These are phyloP conservation scores for Sapria himalayana DNA, from an alignment of 345 rosid genomes.

Conservation along the genomic window DNA sequence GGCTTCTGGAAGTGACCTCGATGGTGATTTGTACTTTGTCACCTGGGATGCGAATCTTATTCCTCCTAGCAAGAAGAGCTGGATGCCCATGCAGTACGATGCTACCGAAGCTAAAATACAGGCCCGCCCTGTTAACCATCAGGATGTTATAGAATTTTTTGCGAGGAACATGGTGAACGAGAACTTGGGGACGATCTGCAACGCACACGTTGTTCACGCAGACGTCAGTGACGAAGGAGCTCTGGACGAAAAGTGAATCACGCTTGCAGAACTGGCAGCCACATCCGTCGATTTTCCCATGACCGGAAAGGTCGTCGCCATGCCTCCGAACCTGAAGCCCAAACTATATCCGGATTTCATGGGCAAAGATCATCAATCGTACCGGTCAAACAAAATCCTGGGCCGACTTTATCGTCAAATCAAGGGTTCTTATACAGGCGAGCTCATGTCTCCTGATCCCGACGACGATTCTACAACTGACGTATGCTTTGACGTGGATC, in stretches of 20 bases:
- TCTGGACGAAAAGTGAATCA: conserved; percentile 39
- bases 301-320: conserved; percentile 51
- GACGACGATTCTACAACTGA: conserved; percentile 15
- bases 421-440: conserved; percentile 35
- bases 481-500: conserved; percentile 41
- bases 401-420: conserved; percentile 59
- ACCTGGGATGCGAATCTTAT: conserved; percentile 82
- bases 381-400: conserved; percentile 47
- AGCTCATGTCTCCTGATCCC: conserved; percentile 19
- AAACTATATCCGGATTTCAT: conserved; percentile 72
- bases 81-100: conserved; percentile 47
- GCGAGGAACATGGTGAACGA: conserved; percentile 48
- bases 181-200: conserved; percentile 53
- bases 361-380: conserved; percentile 59
- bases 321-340: conserved; percentile 54
- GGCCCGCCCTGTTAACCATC: conserved; percentile 26
- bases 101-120: conserved; percentile 16
- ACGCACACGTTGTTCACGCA: conserved; percentile 76
- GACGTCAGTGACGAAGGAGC: conserved; percentile 57
- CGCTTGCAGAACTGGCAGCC: conserved; percentile 68
- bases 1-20: conserved; percentile 97
- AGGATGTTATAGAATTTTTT: conserved; percentile 68
- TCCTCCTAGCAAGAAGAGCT: conserved; percentile 60
- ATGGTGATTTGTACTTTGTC: conserved; percentile 79
- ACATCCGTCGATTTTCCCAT: conserved; percentile 86